These are phyloP conservation scores for Sergeia podlipaevii DNA, from an alignment of 208 protist species.

Conservation along the genomic window DNA sequence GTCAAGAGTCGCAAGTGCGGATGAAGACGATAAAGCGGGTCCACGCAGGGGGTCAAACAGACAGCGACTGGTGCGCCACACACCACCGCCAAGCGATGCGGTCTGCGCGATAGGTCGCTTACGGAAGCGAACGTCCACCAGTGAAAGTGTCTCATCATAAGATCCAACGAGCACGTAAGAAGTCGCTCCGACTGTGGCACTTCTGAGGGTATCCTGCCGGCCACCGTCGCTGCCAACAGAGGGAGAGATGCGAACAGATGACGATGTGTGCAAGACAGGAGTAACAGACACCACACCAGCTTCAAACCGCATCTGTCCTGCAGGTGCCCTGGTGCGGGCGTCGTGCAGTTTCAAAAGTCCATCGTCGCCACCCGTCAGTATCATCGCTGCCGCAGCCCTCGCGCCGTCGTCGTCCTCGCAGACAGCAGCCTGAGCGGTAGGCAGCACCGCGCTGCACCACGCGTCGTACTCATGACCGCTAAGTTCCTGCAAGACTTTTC, in stretches of 20 bases:
- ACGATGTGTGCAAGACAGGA: conserved; percentile 33
- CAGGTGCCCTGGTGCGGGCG: conserved; percentile 21
- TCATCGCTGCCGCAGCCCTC: conserved; percentile 6
- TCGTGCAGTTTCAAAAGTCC: conserved; percentile 63
- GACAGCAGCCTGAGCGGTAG: conserved; percentile 10
- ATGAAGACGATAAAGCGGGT: background rate
- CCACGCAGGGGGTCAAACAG: conserved; percentile 22
- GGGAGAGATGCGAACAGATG: too few species aligned
- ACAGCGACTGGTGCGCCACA: conserved; percentile 67
- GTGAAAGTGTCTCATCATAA: conserved; percentile 75
- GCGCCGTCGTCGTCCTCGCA: conserved; percentile 1
- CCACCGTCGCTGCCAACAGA: background rate
- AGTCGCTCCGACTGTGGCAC: conserved; percentile 18
- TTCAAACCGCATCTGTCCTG: conserved; percentile 36
- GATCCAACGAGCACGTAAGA: conserved; percentile 66
- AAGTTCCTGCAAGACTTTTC: conserved; percentile 20
- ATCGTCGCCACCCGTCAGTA: conserved; percentile 83
- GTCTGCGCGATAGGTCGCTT: conserved; percentile 40
- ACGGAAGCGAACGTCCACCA: conserved; percentile 56
- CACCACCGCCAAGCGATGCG: conserved; percentile 58
- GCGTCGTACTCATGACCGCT: conserved; percentile 80
- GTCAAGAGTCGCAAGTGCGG: background rate
- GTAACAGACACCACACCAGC: conserved; percentile 80
- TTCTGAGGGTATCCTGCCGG: too few species aligned
- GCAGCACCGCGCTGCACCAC: conserved; percentile 69